These are phyloP conservation scores for Rhododendron griersonianum DNA, from an alignment of 148 eudicot genomes.

Conservation along the genomic window DNA sequence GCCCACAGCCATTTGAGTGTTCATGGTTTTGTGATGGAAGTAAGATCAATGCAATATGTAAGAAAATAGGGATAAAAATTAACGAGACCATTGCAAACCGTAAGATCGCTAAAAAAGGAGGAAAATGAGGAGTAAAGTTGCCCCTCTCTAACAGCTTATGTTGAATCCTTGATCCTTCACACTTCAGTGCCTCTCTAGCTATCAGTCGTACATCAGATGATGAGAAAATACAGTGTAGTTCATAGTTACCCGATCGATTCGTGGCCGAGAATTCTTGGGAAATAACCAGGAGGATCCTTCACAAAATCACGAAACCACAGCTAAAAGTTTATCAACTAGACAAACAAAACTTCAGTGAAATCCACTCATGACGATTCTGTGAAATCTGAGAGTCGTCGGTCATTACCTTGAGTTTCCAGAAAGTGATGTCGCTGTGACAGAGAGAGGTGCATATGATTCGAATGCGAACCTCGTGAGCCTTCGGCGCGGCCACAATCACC, in stretches of 20 bases:
- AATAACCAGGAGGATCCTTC: constrained; percentile 59
- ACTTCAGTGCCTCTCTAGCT: too few relatives aligned
- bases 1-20: too few relatives aligned
- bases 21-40: too few relatives aligned
- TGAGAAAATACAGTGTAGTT: not conserved
- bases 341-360: not conserved
- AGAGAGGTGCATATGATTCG: constrained; percentile 83
- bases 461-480: constrained; percentile 63
- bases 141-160: not conserved
- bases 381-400: not conserved
- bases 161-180: too few relatives aligned
- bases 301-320: not conserved
- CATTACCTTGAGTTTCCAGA: constrained; percentile 53
- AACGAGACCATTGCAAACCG: too few relatives aligned
- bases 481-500: constrained; percentile 62
- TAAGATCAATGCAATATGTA: too few relatives aligned
- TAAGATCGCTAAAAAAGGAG: too few relatives aligned
- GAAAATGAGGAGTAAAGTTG: not conserved
- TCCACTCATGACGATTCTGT: not conserved
- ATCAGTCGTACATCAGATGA: not conserved
- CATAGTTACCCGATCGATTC: constrained; percentile 75
- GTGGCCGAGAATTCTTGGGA: constrained; percentile 83
- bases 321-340: not conserved
- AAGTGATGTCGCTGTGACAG: constrained; percentile 68
- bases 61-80: too few relatives aligned